Evolutionary conservation across 345 rosid species (phyloP).

Genomic region (Eucalyptus regnans): DNA sequence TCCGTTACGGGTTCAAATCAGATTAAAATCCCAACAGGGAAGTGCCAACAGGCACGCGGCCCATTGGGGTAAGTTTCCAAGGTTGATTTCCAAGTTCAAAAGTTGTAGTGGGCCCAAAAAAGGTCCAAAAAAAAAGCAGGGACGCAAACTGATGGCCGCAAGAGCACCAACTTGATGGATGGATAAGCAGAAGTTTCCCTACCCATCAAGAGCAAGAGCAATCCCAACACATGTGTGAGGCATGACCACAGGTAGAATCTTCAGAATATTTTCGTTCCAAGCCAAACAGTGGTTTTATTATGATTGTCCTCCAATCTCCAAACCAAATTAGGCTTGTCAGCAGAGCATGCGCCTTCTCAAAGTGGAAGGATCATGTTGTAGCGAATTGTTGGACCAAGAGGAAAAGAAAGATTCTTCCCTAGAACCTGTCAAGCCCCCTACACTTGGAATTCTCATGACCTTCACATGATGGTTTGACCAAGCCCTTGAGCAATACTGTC

Average conservation of each 20-base stretch:
- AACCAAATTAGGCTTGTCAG: neutral
- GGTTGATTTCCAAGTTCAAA: no score
- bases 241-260: neutral
- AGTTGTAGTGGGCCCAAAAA: no score
- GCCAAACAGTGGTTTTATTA: neutral
- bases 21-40: neutral
- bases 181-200: no score
- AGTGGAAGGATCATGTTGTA: neutral
- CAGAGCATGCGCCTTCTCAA: neutral
- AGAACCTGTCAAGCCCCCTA: neutral
- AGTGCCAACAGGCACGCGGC: neutral
- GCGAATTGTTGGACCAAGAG: neutral
- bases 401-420: neutral
- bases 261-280: no score
- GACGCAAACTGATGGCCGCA: neutral
- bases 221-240: no score
- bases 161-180: neutral
- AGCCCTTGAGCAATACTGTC: neutral
- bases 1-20: neutral
- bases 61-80: no score
- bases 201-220: no score
- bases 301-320: neutral
- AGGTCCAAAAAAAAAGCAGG: neutral
- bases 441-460: neutral
- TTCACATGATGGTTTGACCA: neutral